Base-by-base conservation (phyloP, 1,284 basidiomycete genomes). In the Albatrellus sp. region DNA sequence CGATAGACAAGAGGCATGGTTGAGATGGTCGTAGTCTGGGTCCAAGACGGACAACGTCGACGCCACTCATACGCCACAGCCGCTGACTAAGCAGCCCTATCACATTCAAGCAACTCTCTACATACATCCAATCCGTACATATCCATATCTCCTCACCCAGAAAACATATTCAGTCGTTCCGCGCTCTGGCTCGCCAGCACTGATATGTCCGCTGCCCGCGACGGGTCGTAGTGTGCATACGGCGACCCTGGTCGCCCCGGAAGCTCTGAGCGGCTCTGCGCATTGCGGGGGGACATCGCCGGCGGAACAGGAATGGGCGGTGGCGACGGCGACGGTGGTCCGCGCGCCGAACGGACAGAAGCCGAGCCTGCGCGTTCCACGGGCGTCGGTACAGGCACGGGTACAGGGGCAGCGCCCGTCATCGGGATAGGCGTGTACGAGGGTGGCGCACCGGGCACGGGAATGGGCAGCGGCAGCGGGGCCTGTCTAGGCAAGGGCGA, bases 1-100 rank as follows among this genome's bases (percentile, higher is more conserved):
- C 44, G 35, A 35, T 51, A 52, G 30, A 47, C 43, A 13, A 52
- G 28, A 10, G 52, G 52, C 52, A 53, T 53, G 17, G 37, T 44
- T 40, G 9, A 48, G 33, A 33, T 37, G 28, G 41, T 28, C 32
- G 39, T 14, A 28, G 32, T 31, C 30, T 37, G 40, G 7, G 28
- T 13, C 11, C 35, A n/a, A 14, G 41, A 24, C 24, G 24, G 24
- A n/a, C n/a, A n/a, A n/a, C n/a, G n/a, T n/a, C n/a, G n/a, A n/a
- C n/a, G n/a, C n/a, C n/a, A 13, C 19, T 40, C 24, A 13, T 13
- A 3, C 5, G 17, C 37, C 37, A 34, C 11, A 2, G n/a, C 32
- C 11, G 34, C 34, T 36, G 34, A 36, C 34, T 36, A 36, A 36
- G 34, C 34, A 14, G 3, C 5, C 33, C 6, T 6, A 4, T 3